Percentiles rank a stretch among this genome's conserved stretches.
These are phyloP conservation scores for Pachyrhizus erosus DNA, from an alignment of 306 rosid genomes.

Conservation along the genomic window DNA sequence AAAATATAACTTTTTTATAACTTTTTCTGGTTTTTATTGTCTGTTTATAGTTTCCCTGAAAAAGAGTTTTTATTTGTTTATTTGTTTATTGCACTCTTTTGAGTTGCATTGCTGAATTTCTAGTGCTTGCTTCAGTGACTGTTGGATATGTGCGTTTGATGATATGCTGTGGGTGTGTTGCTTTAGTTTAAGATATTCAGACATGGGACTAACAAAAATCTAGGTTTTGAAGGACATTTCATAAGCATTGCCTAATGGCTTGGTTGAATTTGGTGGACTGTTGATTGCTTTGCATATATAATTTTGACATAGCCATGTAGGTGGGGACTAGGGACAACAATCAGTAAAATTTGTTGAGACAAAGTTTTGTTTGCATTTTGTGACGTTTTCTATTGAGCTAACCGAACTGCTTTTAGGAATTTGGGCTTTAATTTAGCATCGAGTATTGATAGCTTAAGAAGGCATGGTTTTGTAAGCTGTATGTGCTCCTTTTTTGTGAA, in stretches of 20 bases:
- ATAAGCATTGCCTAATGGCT: neutral
- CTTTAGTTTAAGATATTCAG: neutral
- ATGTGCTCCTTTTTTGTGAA: neutral
- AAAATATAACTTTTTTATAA: neutral
- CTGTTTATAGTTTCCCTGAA: neutral
- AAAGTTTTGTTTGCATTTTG: constrained; percentile 19
- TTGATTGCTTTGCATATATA: neutral
- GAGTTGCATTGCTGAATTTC: neutral
- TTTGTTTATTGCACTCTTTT: neutral
- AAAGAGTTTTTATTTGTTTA: neutral
- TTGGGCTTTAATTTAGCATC: neutral
- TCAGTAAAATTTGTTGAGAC: neutral
- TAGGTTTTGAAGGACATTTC: neutral
- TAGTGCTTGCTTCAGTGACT: neutral
- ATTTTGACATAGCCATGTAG: neutral
- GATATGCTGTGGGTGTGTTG: neutral
- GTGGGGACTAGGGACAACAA: neutral
- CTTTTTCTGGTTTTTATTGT: neutral
- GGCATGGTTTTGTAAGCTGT: constrained; percentile 23
- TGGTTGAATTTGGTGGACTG: neutral
- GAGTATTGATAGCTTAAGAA: neutral
- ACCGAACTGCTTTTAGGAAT: neutral
- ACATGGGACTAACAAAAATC: neutral
- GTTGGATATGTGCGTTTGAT: neutral
- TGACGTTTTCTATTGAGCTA: neutral